These are phyloP conservation scores for Rhizopus delemar DNA, from an alignment of 371 early-diverging fungal genomes.

Conservation along the genomic window DNA sequence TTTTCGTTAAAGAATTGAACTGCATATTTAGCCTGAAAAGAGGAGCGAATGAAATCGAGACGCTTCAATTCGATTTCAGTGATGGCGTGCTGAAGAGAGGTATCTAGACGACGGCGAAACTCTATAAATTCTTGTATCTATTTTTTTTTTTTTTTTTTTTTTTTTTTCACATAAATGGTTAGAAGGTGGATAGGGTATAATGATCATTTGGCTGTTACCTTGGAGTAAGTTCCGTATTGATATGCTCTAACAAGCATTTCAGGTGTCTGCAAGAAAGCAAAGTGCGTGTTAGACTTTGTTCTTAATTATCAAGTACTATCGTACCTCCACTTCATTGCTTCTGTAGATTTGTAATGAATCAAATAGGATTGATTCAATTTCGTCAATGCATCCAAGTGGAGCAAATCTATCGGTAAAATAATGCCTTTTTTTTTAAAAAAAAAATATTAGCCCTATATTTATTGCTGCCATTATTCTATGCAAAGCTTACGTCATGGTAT, in stretches of 20 bases:
- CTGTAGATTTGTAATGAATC: conserved; percentile 72
- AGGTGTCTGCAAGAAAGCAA: conserved; percentile 61
- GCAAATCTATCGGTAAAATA: conserved; percentile 68
- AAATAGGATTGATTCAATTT: conserved; percentile 56
- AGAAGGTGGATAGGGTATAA: background rate
- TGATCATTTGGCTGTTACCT: conserved; percentile 48
- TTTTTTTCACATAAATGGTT: background rate
- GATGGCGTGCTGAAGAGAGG: conserved; percentile 74
- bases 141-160: background rate
- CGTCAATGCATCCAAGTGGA: conserved; percentile 55
- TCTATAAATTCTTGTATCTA: conserved; percentile 84
- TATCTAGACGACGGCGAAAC: conserved; percentile 70
- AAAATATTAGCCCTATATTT: background rate
- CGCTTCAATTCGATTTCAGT: conserved; percentile 60
- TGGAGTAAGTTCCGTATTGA: conserved; percentile 83
- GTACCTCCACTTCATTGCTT: conserved; percentile 71
- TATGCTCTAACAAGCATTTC: conserved; percentile 87
- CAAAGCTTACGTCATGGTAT: conserved; percentile 72
- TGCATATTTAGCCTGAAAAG: conserved; percentile 56
- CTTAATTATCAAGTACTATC: background rate
- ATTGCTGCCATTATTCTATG: background rate
- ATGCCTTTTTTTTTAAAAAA: conserved; percentile 41
- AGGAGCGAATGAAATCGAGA: conserved; percentile 55
- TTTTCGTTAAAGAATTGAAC: conserved; percentile 61
- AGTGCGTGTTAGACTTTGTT: background rate